Conservation (phyloP, 108 stramenopile species). For the Cyclotella distinguenda region DNA sequence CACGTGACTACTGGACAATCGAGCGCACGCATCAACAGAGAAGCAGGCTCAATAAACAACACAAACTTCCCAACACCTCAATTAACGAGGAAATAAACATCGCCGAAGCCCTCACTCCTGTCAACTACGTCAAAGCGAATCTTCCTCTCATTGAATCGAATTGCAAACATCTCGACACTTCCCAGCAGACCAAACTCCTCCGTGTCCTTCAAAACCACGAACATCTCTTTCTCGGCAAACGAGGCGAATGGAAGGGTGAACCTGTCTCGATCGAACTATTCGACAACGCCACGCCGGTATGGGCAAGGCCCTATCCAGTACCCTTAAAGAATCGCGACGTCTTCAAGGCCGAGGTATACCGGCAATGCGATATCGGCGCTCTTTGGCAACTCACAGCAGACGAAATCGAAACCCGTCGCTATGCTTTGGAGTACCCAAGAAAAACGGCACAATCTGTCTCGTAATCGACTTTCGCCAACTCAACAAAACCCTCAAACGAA, state of each 20-base stretch:
- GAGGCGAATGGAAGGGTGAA: slow-evolving; percentile 2
- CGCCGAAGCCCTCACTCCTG: neutral
- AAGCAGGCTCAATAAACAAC: neutral
- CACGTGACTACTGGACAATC: slow-evolving; percentile 1
- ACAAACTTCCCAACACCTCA: too few relatives aligned
- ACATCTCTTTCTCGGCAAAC: neutral
- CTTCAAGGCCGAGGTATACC: slow-evolving; percentile 2
- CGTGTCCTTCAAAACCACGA: neutral
- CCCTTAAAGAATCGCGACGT: slow-evolving; percentile 1
- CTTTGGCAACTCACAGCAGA: slow-evolving; percentile 1
- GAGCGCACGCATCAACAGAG: neutral
- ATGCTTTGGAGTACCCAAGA: slow-evolving; percentile 13
- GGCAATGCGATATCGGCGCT: slow-evolving; percentile 7
- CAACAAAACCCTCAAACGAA: neutral
- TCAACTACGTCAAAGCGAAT: slow-evolving; percentile 1
- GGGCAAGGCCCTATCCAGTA: slow-evolving; percentile 9
- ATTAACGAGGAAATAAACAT: neutral
- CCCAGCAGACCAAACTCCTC: slow-evolving; percentile 2
- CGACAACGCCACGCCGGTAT: neutral
- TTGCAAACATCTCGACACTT: neutral
- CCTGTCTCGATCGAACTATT: neutral
- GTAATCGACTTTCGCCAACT: slow-evolving; percentile 17
- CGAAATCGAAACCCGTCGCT: slow-evolving; percentile 7
- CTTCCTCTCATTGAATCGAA: neutral
- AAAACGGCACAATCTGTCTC: slow-evolving; percentile 1